A percentile compares a stretch with the other conserved stretches of the same genome.
Conservation (phyloP, 257 asterid species). For the Dorcoceras hygrometricum region DNA sequence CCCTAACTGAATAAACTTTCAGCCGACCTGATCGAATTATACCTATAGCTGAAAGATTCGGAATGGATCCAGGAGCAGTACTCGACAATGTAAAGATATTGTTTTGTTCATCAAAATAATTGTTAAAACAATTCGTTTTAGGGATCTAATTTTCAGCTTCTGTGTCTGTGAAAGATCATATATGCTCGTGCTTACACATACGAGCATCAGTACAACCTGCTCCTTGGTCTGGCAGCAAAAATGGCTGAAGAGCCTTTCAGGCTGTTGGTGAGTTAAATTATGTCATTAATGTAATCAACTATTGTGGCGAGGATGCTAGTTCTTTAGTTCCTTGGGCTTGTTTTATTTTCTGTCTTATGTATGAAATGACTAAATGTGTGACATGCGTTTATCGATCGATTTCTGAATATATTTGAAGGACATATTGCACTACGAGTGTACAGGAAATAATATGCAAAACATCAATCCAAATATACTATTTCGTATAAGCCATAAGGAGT, state of each 20-base stretch:
- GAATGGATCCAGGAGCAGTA: conserved; percentile 67
- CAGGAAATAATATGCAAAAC: not conserved
- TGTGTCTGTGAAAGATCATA: conserved; percentile 53
- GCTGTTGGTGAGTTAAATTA: conserved; percentile 65
- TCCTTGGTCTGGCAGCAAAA: conserved; percentile 95
- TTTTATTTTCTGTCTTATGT: not conserved
- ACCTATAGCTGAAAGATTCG: not conserved
- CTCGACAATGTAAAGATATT: not conserved
- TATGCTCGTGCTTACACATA: conserved; percentile 99
- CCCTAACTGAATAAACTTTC: not conserved
- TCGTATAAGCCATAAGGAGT: not conserved
- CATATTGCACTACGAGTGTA: not conserved
- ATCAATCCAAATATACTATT: not conserved
- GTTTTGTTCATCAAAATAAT: not conserved
- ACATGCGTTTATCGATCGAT: not conserved
- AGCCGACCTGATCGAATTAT: conserved; percentile 36
- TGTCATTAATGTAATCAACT: conserved; percentile 12
- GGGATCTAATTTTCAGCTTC: conserved; percentile 16
- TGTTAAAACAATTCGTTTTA: not conserved
- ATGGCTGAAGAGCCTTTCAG: conserved; percentile 99
- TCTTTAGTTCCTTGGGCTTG: not conserved
- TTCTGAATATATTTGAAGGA: not conserved
- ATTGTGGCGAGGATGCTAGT: not conserved
- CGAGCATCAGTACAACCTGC: conserved; percentile 96
- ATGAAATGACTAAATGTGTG: not conserved